A percentile compares a stretch with the other conserved stretches of the same genome.
Evolutionary conservation across 1,139 yeast species (phyloP).

Genomic region (Suhomyces taliae): DNA sequence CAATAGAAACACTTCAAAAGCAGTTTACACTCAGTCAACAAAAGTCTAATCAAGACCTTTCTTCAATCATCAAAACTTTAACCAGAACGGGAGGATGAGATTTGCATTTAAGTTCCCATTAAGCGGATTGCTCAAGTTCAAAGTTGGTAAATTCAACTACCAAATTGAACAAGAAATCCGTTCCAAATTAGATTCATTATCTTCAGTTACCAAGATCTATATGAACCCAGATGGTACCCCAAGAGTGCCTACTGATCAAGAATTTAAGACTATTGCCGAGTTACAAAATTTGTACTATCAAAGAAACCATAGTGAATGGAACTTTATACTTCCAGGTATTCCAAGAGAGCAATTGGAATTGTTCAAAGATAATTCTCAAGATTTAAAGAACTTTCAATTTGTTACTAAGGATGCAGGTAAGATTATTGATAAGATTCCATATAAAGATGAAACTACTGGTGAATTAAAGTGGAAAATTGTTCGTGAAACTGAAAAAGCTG

Average conservation of each 20-base stretch:
- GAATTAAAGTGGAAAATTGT: conserved; percentile 78
- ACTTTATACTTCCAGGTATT: conserved; percentile 56
- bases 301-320: conserved; percentile 62
- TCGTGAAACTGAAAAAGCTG: conserved; percentile 70
- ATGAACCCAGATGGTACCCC: conserved; percentile 79
- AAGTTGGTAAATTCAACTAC: conserved; percentile 40
- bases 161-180: conserved; percentile 47
- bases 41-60: conserved; percentile 7
- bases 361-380: conserved; percentile 62
- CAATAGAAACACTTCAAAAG: conserved; percentile 21
- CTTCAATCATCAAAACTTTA: conserved; percentile 1
- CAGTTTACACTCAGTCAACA: conserved; percentile 12
- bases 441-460: conserved; percentile 75
- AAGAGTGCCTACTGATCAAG: conserved; percentile 68
- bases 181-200: conserved; percentile 46
- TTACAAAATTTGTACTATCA: conserved; percentile 62
- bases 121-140: conserved; percentile 39
- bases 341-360: conserved; percentile 57
- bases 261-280: conserved; percentile 72
- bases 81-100: conserved; percentile 29
- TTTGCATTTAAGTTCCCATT: conserved; percentile 47
- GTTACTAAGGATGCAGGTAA: conserved; percentile 63
- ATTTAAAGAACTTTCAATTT: conserved; percentile 60
- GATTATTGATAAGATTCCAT: conserved; percentile 82
- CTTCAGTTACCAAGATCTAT: conserved; percentile 60